Base-by-base conservation (phyloP, 129 eudicot species). In the Pseudognaphalium luteoalbum region DNA sequence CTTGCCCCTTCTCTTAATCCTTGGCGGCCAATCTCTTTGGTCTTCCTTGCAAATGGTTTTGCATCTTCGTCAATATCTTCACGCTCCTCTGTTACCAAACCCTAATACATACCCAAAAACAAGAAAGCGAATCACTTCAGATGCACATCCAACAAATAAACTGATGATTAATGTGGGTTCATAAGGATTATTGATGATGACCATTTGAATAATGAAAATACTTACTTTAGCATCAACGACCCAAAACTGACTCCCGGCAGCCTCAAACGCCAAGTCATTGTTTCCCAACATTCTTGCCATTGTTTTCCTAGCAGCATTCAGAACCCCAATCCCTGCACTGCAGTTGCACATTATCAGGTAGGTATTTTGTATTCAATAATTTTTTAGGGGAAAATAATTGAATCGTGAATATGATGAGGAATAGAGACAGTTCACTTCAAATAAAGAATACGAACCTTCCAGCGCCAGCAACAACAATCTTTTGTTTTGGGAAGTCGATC, bases 281-380 rank as follows among this genome's bases (percentile, higher is more conserved):
- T 94, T 86, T 57, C 98, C 98, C 71, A 85, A 83, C 97, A 94
- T 94, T 83, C 98, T 88, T 56, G 98, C 97, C 97, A 94, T 94
- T 66, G 98, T 91, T 86, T 88, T 91, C 84, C 98, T 94, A 74
- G 98, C 93, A 78, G 98, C 93, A 78, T 94, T 94, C 28, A 94
- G 91, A 77, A 94, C 98, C 61, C 98, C 98, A 70, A 94, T 86
- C 78, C 98, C 98, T 81, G 97, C 97, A 87, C 98, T 94, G 96
- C 59, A 90, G 70, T 73, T n/a, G 28, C 39, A 83, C n/a, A 52
- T 66, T 54, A 8, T 70, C 61, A 70, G 42, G 6, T 32, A 5
- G 2, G 21, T 42, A 28, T 21, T 42, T 42, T 15, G 16, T 68
- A 2, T 20, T n/a, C 10, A 25, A 15, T 63, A 14, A 32, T 30